A percentile compares a stretch with the other conserved stretches of the same genome.
phyloP scores from a whole-genome alignment of 768 basidiomycete species.

The Suillus paluster region DNA sequence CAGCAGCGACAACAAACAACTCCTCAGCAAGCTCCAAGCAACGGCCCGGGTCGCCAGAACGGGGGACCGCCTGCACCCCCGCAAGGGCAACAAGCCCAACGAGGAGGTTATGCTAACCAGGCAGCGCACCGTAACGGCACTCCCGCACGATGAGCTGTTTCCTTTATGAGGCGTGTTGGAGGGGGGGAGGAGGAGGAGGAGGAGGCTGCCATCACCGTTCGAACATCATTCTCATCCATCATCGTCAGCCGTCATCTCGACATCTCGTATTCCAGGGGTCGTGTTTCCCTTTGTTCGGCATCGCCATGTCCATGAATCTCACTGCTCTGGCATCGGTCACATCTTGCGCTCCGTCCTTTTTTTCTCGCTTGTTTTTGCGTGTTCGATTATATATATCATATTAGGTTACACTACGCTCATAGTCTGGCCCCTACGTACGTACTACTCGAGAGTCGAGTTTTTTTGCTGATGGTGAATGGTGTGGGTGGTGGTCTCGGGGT shows the following conservation, averaged over 20 bases:
- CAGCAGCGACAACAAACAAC: conserved; percentile 35
- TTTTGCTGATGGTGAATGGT: conserved; percentile 23
- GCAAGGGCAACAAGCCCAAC: conserved; percentile 21
- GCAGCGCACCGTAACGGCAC: conserved; percentile 30
- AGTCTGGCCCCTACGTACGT: conserved; percentile 25
- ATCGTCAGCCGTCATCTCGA: conserved; percentile 16
- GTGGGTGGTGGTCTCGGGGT: conserved; percentile 14
- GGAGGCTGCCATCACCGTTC: conserved; percentile 19
- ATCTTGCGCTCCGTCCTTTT: conserved; percentile 13
- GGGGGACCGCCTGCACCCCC: conserved; percentile 24
- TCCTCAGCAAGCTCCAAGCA: conserved; percentile 29
- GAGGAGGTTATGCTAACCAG: conserved; percentile 28
- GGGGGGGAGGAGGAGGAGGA: not conserved
- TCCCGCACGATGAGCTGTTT: conserved; percentile 30
- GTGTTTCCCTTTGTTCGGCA: conserved; percentile 16
- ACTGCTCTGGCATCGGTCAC: conserved; percentile 17
- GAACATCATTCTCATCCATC: conserved; percentile 20
- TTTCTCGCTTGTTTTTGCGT: conserved; percentile 23
- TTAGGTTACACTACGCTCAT: conserved; percentile 25
- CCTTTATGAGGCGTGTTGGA: not conserved
- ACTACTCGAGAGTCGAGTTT: conserved; percentile 10
- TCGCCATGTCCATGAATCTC: conserved; percentile 15
- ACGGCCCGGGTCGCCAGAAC: conserved; percentile 35
- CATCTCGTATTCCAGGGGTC: conserved; percentile 17
- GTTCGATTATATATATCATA: conserved; percentile 36